Conservation (phyloP, 2,329 filamentous ascomycete genomes). For the Eutypa lata region DNA sequence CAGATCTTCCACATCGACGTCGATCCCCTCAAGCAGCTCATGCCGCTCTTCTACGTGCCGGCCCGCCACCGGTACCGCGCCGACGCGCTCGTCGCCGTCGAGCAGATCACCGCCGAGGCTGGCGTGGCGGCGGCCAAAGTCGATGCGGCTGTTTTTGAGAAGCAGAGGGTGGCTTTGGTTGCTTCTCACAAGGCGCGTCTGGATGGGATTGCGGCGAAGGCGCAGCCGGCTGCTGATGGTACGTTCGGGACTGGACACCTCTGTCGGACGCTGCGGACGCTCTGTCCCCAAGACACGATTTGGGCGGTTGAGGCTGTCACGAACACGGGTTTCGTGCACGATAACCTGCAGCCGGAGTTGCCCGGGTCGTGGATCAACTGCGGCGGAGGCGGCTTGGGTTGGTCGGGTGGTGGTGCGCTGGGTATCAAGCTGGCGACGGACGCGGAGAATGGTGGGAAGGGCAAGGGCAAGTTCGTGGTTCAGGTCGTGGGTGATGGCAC, state of each 20-base stretch:
- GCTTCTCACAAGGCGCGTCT: slow-evolving; percentile 58
- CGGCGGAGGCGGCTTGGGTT: slow-evolving; percentile 50
- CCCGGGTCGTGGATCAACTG: slow-evolving; percentile 52
- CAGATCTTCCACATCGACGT: slow-evolving; percentile 63
- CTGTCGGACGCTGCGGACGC: slow-evolving; percentile 30
- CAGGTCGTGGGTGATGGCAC: slow-evolving; percentile 58
- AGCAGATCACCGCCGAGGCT: slow-evolving; percentile 61
- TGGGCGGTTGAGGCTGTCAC: slow-evolving; percentile 75
- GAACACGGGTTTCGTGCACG: slow-evolving; percentile 61
- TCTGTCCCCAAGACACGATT: slow-evolving; percentile 54
- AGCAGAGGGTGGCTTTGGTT: slow-evolving; percentile 49
- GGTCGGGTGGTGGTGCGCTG: slow-evolving; percentile 49
- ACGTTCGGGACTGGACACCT: slow-evolving; percentile 54
- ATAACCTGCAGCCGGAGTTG: slow-evolving; percentile 62
- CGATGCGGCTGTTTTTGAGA: slow-evolving; percentile 32
- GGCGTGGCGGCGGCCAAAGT: slow-evolving; percentile 40
- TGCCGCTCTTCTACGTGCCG: slow-evolving; percentile 70
- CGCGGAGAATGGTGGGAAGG: slow-evolving; percentile 36
- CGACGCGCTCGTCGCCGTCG: slow-evolving; percentile 61
- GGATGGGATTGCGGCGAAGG: slow-evolving; percentile 53
- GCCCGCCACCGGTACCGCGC: slow-evolving; percentile 65
- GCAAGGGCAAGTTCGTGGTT: slow-evolving; percentile 48
- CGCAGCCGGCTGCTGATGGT: slow-evolving; percentile 58
- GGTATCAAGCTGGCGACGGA: slow-evolving; percentile 47
- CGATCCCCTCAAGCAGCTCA: slow-evolving; percentile 67